Conservation (phyloP, 441 rosid genomes). For the Metrosideros polymorpha region DNA sequence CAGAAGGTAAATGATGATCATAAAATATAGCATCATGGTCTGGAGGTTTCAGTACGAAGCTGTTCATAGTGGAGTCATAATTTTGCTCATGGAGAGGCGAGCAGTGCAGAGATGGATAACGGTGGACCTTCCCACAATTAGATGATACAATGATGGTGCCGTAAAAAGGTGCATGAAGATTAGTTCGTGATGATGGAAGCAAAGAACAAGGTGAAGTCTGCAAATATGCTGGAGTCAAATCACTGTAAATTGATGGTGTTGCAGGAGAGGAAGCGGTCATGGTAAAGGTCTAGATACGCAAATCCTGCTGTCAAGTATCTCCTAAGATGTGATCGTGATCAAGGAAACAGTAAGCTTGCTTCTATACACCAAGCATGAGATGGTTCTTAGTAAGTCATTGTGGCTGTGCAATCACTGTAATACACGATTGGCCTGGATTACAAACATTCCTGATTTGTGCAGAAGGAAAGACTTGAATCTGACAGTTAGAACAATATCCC, state of each 20-base stretch:
- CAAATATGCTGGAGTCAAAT: background rate
- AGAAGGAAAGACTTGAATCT: background rate
- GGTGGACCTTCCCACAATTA: background rate
- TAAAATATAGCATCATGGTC: background rate
- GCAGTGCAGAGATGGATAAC: background rate
- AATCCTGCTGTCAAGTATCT: background rate
- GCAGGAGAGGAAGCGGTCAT: background rate
- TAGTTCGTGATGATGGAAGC: background rate
- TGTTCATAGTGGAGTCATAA: background rate
- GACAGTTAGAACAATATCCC: background rate
- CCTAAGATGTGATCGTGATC: background rate
- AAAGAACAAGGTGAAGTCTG: background rate
- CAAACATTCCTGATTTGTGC: background rate
- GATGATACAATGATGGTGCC: background rate
- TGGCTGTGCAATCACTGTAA: background rate
- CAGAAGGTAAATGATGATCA: background rate
- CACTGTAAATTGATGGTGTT: background rate
- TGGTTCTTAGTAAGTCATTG: background rate
- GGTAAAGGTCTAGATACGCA: background rate
- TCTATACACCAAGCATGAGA: background rate
- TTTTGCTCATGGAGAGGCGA: background rate
- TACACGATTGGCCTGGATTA: background rate
- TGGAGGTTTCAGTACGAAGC: background rate
- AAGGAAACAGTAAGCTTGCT: background rate
- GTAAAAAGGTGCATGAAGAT: background rate